Evolutionary conservation across 495 filamentous ascomycete genomes (phyloP).

Genomic region (Diplogelasinospora grovesii): DNA sequence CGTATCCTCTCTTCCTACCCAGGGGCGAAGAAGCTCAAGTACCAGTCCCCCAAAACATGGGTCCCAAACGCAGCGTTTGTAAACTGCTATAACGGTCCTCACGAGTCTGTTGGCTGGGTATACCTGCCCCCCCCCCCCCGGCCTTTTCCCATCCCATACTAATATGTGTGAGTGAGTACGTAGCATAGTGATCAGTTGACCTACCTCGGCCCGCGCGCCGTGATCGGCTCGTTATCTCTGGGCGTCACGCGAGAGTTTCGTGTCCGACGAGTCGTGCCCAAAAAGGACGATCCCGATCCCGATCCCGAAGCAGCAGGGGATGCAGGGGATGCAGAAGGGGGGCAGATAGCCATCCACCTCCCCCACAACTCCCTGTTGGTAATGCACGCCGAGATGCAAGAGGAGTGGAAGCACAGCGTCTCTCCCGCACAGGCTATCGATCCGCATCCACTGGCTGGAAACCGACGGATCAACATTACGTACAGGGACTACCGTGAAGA

Average conservation of each 20-base stretch:
- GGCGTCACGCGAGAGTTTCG: conserved; percentile 90
- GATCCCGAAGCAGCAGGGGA: conserved; percentile 26
- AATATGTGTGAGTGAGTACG: neutral
- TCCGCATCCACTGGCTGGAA: conserved; percentile 74
- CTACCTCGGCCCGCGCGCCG: conserved; percentile 78
- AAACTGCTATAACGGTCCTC: conserved; percentile 79
- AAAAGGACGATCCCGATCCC: conserved; percentile 39
- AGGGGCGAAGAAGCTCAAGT: conserved; percentile 64
- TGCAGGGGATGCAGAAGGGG: conserved; percentile 42
- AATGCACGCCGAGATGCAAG: conserved; percentile 92
- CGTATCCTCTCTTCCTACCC: conserved; percentile 59
- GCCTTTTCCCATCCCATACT: neutral
- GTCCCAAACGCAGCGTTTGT: conserved; percentile 84
- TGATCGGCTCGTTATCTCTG: conserved; percentile 85
- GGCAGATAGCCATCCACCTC: conserved; percentile 84
- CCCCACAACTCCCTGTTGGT: conserved; percentile 89
- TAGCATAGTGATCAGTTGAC: conserved; percentile 82
- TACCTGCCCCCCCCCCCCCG: neutral
- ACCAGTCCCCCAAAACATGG: conserved; percentile 70
- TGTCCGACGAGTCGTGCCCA: conserved; percentile 63
- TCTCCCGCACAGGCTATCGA: conserved; percentile 65
- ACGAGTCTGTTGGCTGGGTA: conserved; percentile 73
- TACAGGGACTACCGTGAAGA: conserved; percentile 78
- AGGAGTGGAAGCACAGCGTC: conserved; percentile 76
- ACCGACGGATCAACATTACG: conserved; percentile 82